Percentiles rank a stretch among this genome's conserved stretches.
These are phyloP conservation scores for Sporothrix variecibatus DNA, from an alignment of 2,329 filamentous ascomycete genomes.

Conservation along the genomic window DNA sequence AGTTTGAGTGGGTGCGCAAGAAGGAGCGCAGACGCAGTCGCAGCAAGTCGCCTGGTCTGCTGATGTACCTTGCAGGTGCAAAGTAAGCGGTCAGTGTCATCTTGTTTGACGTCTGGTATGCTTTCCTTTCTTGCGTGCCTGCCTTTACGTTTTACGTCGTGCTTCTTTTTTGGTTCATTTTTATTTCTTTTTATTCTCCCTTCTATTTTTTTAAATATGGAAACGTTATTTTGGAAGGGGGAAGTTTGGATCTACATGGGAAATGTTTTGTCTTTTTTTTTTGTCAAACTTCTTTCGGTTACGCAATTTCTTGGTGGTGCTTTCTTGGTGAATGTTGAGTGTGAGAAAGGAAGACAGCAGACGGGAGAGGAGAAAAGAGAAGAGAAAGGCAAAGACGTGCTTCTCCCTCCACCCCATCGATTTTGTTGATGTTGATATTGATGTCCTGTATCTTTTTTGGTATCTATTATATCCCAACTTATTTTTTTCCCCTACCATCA, in stretches of 20 bases:
- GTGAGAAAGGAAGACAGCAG: neutral
- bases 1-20: conserved; percentile 59
- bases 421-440: neutral
- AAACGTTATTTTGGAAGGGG: neutral
- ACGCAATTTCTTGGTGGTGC: neutral
- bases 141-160: conserved; percentile 8
- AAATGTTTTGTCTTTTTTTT: neutral
- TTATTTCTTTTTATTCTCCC: neutral
- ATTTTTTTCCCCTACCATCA: neutral
- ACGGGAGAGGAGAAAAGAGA: neutral
- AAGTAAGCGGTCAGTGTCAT: conserved; percentile 18
- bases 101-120: neutral
- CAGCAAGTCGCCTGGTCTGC: conserved; percentile 57
- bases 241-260: conserved; percentile 9
- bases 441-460: conserved; percentile 3
- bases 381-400: neutral
- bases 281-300: neutral
- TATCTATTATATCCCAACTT: conserved; percentile 18
- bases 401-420: neutral
- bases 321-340: neutral
- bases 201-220: neutral
- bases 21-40: conserved; percentile 58
- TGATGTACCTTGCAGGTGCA: conserved; percentile 60
- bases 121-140: neutral
- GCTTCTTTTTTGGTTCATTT: neutral